A percentile compares a stretch with the other conserved stretches of the same genome.
Conservation (phyloP, 1,284 basidiomycete genomes). For the Marasmius fiardii region DNA sequence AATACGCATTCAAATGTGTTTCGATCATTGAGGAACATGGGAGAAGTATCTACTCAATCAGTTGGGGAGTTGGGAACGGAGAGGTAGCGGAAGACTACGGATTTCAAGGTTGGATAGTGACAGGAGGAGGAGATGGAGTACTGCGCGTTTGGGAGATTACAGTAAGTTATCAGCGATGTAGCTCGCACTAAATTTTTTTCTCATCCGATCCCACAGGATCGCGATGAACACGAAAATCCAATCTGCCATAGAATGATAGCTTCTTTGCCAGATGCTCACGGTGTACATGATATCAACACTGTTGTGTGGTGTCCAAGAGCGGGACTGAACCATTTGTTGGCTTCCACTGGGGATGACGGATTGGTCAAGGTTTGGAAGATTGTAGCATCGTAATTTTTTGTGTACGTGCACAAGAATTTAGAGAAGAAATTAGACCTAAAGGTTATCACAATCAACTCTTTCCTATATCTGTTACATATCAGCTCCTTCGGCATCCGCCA, state of each 20-base stretch:
- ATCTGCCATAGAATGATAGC: constrained; percentile 47
- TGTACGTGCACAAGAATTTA: too few species aligned
- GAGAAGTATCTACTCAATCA: constrained; percentile 76
- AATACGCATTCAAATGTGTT: constrained; percentile 58
- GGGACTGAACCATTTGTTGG: constrained; percentile 62
- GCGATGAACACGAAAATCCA: constrained; percentile 19
- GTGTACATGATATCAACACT: constrained; percentile 74
- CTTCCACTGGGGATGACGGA: constrained; percentile 81
- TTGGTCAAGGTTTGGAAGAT: constrained; percentile 65
- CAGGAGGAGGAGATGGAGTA: constrained; percentile 74
- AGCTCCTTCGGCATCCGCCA: too few species aligned
- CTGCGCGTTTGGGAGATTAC: constrained; percentile 73
- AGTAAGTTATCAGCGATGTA: constrained; percentile 34
- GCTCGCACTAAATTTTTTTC: constrained; percentile 2
- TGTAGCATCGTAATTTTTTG: too few species aligned
- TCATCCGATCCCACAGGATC: constrained; percentile 23
- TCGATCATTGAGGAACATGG: constrained; percentile 60
- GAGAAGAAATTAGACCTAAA: too few species aligned
- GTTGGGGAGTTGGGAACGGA: constrained; percentile 56
- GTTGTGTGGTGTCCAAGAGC: constrained; percentile 72
- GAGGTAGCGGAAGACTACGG: constrained; percentile 32
- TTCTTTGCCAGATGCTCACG: constrained; percentile 59
- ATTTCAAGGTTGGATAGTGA: constrained; percentile 66
- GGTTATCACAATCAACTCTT: too few species aligned
- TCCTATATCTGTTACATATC: too few species aligned